Evolutionary conservation across 2,329 filamentous ascomycete species (phyloP), one percentile per base, ranked within the genome.

Genomic region (Neobulgaria alba): DNA sequence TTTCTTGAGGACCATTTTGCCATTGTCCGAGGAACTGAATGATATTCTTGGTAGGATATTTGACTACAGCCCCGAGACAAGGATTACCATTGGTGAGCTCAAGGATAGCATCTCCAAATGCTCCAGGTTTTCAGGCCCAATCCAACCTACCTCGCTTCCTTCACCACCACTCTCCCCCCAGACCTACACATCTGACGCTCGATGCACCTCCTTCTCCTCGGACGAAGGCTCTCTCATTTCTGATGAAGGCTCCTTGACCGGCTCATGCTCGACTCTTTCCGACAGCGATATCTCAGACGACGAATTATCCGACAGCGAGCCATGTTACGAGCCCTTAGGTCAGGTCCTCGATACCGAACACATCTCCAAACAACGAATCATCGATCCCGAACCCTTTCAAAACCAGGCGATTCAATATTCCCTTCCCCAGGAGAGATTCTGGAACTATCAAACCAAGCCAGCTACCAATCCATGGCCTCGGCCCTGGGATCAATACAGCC

Each of bases 1-100:
- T 59, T 98, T 96, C 63, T 69, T 98, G 51, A 84, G 88, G 69
- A 85, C 87, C 48, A 98, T 98, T 56, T 74, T 98, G 42, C 90
- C 92, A 16, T 67, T 98, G 57, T 89, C 92, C 41, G 73, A 85
- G 60, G 89, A 95, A 60, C 73, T 96, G 61, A 89, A 95, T 67
- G 72, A 77, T 59, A 93, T 98, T 50, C 67, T 98, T 55, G 80
- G 79, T 52, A 78, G 83, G 57, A 85, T 96, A 56, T 98, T 98
- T 63, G 82, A 90, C 58, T 77, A 79, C 62, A 81, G 92, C 64
- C 89, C 92, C 42, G 73, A 79, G 56, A 78, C 86, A 61, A 75
- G 92, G 62, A 89, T 94, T 58, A 82, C 80, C 42, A 74, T 98
- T 49, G 66, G 77, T 41, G 85, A 95, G 64, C 74, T 98, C 41